Conservation (phyloP, 345 rosid genomes). For the Raphanus sativus region DNA sequence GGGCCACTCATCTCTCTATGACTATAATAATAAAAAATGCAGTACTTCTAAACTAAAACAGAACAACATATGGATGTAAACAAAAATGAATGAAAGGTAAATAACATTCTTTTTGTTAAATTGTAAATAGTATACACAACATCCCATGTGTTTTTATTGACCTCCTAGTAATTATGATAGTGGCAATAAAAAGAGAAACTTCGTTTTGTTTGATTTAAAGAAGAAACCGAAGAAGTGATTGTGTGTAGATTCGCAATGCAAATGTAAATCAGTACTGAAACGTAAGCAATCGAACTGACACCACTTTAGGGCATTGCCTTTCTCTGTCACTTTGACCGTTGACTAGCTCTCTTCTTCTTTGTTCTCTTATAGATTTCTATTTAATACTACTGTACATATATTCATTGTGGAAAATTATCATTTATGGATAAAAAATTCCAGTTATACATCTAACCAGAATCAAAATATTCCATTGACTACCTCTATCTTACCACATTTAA, state of each 20-base stretch:
- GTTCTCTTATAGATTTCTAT: neutral
- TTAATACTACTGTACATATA: neutral
- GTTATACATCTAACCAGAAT: neutral
- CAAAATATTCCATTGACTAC: neutral
- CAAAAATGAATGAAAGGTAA: neutral
- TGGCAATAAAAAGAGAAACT: neutral
- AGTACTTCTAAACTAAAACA: neutral
- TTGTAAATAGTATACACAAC: neutral
- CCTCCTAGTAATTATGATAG: neutral
- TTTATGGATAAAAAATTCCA: neutral
- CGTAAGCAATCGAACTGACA: conserved; percentile 35
- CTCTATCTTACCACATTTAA: neutral
- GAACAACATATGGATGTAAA: neutral
- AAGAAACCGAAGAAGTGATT: conserved; percentile 26
- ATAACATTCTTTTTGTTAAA: neutral
- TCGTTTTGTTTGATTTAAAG: neutral
- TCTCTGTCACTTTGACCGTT: conserved; percentile 44
- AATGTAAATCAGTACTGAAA: conserved; percentile 10
- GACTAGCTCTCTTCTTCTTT: conserved; percentile 22
- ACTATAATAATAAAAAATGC: neutral
- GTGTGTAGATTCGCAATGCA: conserved; percentile 20
- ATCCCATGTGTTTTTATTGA: neutral
- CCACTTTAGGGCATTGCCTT: conserved; percentile 35
- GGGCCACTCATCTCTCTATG: neutral
- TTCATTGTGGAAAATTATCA: neutral